A percentile compares a stretch with the other conserved stretches of the same genome.
phyloP scores from a whole-genome alignment of 345 rosid species.

The Eucalyptus globulus region DNA sequence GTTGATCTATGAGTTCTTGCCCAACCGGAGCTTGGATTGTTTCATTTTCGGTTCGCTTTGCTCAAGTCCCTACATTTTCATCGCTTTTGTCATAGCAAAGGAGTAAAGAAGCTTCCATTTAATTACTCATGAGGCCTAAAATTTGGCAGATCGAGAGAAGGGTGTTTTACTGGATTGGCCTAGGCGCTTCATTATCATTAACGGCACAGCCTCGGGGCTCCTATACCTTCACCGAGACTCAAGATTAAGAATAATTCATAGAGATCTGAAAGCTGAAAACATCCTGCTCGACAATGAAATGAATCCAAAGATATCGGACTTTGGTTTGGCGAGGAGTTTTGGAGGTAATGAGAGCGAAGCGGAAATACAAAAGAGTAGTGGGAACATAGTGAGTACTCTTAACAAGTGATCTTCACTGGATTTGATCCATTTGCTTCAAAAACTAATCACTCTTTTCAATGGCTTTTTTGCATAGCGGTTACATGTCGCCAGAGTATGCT shows the following conservation, averaged over 20 bases:
- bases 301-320: neutral
- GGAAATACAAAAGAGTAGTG: neutral
- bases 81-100: neutral
- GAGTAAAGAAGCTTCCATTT: neutral
- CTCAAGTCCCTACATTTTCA: neutral
- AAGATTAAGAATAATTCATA: neutral
- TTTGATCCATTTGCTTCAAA: neutral
- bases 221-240: neutral
- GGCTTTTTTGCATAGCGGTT: conserved; percentile 5
- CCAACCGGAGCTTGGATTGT: neutral
- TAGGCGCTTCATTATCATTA: neutral
- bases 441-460: neutral
- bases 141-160: neutral
- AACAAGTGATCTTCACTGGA: neutral
- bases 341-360: neutral
- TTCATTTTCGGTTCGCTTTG: neutral
- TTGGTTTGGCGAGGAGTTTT: neutral
- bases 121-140: neutral
- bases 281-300: neutral
- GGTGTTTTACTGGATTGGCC: neutral
- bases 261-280: neutral
- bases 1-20: neutral
- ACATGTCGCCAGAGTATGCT: conserved; percentile 19
- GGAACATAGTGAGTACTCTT: neutral
- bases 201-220: neutral